Base-by-base conservation (phyloP, 2,329 filamentous ascomycete genomes). In the Fusarium stilboides region DNA sequence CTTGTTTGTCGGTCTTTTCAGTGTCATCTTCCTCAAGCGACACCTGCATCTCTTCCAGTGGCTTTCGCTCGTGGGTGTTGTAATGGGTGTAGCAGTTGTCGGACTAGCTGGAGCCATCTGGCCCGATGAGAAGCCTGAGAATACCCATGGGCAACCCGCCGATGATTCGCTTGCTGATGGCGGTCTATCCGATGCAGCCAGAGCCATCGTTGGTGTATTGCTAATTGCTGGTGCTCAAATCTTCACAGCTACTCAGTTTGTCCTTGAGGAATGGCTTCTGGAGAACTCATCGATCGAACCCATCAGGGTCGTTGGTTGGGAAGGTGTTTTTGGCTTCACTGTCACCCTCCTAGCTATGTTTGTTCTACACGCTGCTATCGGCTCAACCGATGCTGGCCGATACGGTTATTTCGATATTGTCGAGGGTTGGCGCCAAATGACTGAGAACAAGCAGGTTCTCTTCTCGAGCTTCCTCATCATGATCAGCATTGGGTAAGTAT, bases 191-290 rank as follows among this genome's bases (percentile, higher is more conserved):
- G 77, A 80, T 39, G 70, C 78, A 33, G 60, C 75, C n/a, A 74
- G 75, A 44, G 93, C 94, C 1, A 82, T 97, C 54, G 82, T 98
- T 31, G 96, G 96, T 28, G 92, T 99, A 17, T 82, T 96, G 22
- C 85, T 98, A 58, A 98, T 99, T 77, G 96, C 96, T 5, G 92
- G 92, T 4, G 96, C 95, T 2, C 96, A 99, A 81, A 92, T 99
- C 77, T 98, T 99, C 78, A 98, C 96, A 0, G 96, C 96, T 1
- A 93, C 93, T 2, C 96, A 99, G 79, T 99, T 98, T 75, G 96
- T 98, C 24, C 83, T 97, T 5, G 96, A 99, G 80, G 96, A 99
- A 82, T 96, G 91, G 84, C 94, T 99, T 70, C 87, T 99, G 4
- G 87, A 89, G 77, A 82, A 85, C 61, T 88, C 85, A 1, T 75